Evolutionary conservation across 331 rosid species (phyloP), one percentile per base, ranked within the genome.

Genomic region (Stylosanthes scabra): DNA sequence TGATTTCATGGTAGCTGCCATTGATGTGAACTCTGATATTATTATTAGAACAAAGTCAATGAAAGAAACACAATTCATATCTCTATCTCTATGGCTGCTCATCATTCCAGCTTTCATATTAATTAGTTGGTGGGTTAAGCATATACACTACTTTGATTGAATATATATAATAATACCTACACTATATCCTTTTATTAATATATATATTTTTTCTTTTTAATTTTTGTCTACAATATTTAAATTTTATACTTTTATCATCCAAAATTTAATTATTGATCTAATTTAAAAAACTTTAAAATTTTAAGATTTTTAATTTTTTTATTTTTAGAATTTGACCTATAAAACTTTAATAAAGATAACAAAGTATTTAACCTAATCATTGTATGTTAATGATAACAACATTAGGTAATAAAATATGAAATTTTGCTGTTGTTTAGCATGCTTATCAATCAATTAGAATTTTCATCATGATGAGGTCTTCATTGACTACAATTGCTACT

Each of bases 371-470:
- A 20, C 25, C 25, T 20, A 20, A 20, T 20, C 25, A 20, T 20
- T 20, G 25, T 1, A 20, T 20, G 25, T 1, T 0, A 20, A 20
- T 20, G 25, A 20, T 20, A 20, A 20, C 50, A 39, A 14, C 42
- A 9, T 50, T 15, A 39, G 47, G 29, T 66, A 25, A n/a, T 11
- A 13, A 66, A 58, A 61, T 20, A 62, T 16, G 55, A 62, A 68
- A 68, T 39, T 3, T 25, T 50, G 49, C 63, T 68, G 39, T 59
- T 68, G 55, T 20, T 59, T 0, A 1, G 14, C 75, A 59, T 68
- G 75, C 49, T 68, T 68, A 29, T 60, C 39, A 68, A 59, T 68
- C 56, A 57, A 14, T 12, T 58, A 59, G 9, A 49, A 59, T 68
- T 39, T 58, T 58, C 70, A 59, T 63, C 55, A 78, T 25, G 25